Evolutionary conservation across 345 rosid genomes (phyloP).

Genomic region (Eucalyptus caleyi): DNA sequence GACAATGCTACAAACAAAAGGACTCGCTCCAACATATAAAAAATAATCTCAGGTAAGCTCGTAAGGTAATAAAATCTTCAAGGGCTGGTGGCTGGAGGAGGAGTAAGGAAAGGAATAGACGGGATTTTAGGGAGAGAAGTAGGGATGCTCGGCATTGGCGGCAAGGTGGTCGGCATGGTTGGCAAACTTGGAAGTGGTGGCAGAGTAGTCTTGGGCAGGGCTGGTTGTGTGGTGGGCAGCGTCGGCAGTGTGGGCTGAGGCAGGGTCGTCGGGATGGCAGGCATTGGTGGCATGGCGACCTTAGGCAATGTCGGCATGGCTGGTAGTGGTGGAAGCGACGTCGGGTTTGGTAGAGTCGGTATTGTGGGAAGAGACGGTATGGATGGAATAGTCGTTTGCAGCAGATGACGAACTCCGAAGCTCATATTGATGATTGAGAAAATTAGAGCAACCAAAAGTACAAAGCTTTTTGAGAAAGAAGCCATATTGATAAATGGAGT

Average conservation of each 20-base stretch:
- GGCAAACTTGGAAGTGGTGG: conserved; percentile 6
- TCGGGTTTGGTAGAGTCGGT: neutral
- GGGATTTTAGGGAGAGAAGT: conserved; percentile 12
- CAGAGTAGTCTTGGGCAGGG: neutral
- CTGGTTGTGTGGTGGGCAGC: neutral
- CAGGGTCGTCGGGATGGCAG: neutral
- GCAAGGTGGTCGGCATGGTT: neutral
- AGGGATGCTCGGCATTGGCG: conserved; percentile 11
- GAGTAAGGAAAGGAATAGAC: conserved; percentile 16
- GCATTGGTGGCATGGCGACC: neutral
- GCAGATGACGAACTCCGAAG: conserved; percentile 4
- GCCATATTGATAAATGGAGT: neutral
- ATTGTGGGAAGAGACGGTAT: neutral
- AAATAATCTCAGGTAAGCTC: neutral
- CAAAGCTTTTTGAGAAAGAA: neutral
- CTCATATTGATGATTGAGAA: neutral
- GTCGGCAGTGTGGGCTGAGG: conserved; percentile 2
- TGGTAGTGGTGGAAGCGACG: neutral
- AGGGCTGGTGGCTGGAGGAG: conserved; percentile 10
- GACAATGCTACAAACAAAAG: neutral
- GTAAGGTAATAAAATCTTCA: neutral
- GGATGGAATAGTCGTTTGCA: neutral
- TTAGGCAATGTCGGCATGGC: neutral
- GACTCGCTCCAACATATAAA: neutral
- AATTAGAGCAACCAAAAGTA: neutral